Conservation (phyloP, 2,329 filamentous ascomycete species). For the Colletotrichum truncatum region DNA sequence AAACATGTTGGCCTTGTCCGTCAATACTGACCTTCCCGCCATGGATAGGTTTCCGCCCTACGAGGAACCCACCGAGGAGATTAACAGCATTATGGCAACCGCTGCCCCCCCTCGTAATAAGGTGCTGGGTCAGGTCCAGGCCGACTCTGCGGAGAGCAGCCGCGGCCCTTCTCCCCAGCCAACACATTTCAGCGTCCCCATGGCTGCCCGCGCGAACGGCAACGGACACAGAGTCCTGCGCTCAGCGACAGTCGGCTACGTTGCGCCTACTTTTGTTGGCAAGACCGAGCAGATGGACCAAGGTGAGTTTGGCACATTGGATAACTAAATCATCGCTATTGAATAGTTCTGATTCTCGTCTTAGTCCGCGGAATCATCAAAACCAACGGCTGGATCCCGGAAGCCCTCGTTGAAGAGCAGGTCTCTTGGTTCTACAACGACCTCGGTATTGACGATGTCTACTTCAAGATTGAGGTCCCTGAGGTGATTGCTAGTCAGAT, state of each 20-base stretch:
- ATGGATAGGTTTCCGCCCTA: conserved; percentile 57
- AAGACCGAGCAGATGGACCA: conserved; percentile 90
- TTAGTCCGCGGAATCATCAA: conserved; percentile 83
- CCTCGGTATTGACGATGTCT: conserved; percentile 97
- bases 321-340: not conserved
- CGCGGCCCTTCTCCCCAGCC: conserved; percentile 88
- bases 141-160: conserved; percentile 48
- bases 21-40: conserved; percentile 50
- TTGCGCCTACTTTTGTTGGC: conserved; percentile 92
- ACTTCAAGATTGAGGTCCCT: conserved; percentile 90
- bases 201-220: conserved; percentile 58
- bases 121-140: conserved; percentile 51
- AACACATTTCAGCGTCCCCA: conserved; percentile 81
- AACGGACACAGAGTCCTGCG: conserved; percentile 80
- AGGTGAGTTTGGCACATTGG: conserved; percentile 56
- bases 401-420: conserved; percentile 83
- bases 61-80: conserved; percentile 46
- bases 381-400: conserved; percentile 86
- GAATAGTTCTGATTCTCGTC: not conserved
- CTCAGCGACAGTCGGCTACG: conserved; percentile 92
- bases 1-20: conserved; percentile 46
- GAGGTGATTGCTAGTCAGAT: conserved; percentile 93
- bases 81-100: conserved; percentile 41
- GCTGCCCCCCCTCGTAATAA: conserved; percentile 47
- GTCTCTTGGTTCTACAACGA: conserved; percentile 98